Evolutionary conservation across 192 early-diverging fungal species (phyloP).

Genomic region (Linnemannia elongata): DNA sequence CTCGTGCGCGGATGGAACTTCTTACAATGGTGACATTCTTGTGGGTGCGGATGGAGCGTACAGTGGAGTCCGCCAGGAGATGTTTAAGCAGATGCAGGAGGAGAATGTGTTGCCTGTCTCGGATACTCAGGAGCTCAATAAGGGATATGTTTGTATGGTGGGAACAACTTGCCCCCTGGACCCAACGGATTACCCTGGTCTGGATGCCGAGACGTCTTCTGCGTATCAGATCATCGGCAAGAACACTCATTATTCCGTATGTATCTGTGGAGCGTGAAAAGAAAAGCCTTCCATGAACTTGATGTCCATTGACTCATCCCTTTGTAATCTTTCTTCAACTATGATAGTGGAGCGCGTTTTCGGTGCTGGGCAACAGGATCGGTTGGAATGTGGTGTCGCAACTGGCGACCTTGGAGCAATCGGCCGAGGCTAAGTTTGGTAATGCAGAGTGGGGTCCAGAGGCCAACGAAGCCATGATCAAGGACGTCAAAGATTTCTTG

Average conservation of each 20-base stretch:
- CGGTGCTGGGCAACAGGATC: not conserved
- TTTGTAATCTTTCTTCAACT: no score
- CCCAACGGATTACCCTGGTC: not conserved
- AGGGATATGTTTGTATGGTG: not conserved
- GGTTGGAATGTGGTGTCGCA: slow-evolving; percentile 1
- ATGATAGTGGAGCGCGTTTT: not conserved
- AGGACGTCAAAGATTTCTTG: not conserved
- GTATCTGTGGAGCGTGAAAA: no score
- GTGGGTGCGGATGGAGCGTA: not conserved
- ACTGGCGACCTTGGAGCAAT: not conserved
- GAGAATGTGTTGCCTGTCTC: not conserved
- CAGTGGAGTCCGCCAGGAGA: not conserved
- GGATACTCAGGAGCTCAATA: not conserved
- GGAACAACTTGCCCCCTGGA: not conserved
- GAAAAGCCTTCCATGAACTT: not conserved
- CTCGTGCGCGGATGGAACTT: not conserved
- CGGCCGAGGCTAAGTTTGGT: not conserved
- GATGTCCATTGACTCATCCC: no score
- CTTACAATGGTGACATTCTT: not conserved
- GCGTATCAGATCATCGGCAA: not conserved
- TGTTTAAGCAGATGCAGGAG: slow-evolving; percentile 2
- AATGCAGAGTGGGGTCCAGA: not conserved
- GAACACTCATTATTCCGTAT: not conserved
- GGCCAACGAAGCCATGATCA: slow-evolving; percentile 2
- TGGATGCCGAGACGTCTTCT: not conserved